phyloP scores from a whole-genome alignment of 179 eudicot species.

The Silene coronaria region DNA sequence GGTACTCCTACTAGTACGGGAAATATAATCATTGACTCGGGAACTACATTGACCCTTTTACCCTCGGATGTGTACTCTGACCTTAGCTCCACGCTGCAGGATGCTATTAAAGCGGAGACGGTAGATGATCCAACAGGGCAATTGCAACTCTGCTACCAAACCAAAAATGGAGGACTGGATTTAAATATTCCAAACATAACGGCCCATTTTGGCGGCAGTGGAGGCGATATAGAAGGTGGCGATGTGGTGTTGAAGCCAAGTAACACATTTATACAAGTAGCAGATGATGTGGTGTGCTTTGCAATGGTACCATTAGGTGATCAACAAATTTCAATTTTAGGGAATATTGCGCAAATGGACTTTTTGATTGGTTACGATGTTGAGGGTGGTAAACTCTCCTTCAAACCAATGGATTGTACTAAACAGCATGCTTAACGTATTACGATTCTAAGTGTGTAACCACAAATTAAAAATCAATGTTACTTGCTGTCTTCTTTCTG shows the following conservation, averaged over 20 bases:
- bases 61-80: constrained; percentile 20
- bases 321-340: constrained; percentile 20
- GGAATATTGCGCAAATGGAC: constrained; percentile 42
- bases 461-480: no score
- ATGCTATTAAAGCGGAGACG: constrained; percentile 10
- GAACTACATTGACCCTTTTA: constrained; percentile 42
- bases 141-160: constrained; percentile 38
- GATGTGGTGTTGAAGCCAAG: constrained; percentile 24
- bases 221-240: constrained; percentile 31
- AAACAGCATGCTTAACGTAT: no score
- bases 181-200: constrained; percentile 28
- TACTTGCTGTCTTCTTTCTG: no score
- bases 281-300: constrained; percentile 32
- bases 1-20: constrained; percentile 14
- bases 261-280: constrained; percentile 24
- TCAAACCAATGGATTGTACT: constrained; percentile 39
- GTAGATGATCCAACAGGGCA: constrained; percentile 22
- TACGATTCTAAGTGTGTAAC: no score
- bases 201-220: constrained; percentile 31
- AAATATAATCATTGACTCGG: constrained; percentile 54
- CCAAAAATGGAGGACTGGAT: background rate
- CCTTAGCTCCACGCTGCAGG: background rate
- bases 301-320: constrained; percentile 21
- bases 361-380: constrained; percentile 45
- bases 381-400: constrained; percentile 30